Base-by-base conservation (phyloP, 805 yeast genomes). In the Debaryomyces hansenii region DNA sequence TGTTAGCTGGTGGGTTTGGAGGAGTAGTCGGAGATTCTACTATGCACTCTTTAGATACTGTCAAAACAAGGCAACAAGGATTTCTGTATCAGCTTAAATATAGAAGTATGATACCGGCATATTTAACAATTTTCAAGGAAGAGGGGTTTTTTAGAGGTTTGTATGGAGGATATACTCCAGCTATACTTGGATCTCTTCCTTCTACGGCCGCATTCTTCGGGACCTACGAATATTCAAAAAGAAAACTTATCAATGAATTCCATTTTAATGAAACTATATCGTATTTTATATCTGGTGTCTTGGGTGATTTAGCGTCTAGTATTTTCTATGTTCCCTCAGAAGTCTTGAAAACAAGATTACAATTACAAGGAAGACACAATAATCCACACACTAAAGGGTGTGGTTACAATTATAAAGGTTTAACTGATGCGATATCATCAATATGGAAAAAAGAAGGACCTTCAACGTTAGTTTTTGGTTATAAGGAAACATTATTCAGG, bases 31-130 rank as follows among this genome's bases (percentile, higher is more conserved):
- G 97, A 11, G 99, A 92, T 59, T 78, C 94, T 1, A 70, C 82
- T 27, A 94, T 94, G 97, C 97, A 94, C 66, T 91, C 98, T 0
- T 69, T 94, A 31, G 99, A 94, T 62, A 94, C 99, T 0, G 96
- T 94, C 28, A 94, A 94, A 63, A 94, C 99, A 2, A 76, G 99
- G 51, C 99, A 94, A 64, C 99, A 94, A 62, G 98, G 96, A n/a
- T 87, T 96, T 4, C 84, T 87, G 18, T 72, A 75, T 52, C 77
- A 77, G 16, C 52, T 71, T 5, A 86, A 88, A 63, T 92, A 92
- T 65, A 77, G 70, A 49, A 83, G 79, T 56, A 90, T 90, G 84
- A 57, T 85, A 7, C 78, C 82, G 9, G 96, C 97, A 0, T 90
- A 87, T 57, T 51, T 67, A 21, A 84, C 92, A 0, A 86, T 94